Evolutionary conservation across 23 red algal species (phyloP), one percentile per base, ranked within the genome.

Genomic region (Agarophyton chilense): DNA sequence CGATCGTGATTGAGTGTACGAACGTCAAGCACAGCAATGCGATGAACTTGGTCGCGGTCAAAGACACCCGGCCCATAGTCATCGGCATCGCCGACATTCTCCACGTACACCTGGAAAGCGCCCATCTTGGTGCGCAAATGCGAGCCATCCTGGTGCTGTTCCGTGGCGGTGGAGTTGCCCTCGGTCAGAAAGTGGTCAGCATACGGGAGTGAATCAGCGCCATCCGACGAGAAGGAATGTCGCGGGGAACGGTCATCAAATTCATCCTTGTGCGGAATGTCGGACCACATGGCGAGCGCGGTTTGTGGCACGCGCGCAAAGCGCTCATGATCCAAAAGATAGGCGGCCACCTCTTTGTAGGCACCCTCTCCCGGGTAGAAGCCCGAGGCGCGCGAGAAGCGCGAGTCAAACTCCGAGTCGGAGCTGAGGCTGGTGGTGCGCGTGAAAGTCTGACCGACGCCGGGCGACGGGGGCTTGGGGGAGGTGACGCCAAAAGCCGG

Each of bases 21-120:
- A 52, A 99, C 81, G 47, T 99, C 97, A 47, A 99, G 85, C 45
- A 93, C 54, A 35, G 97, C 97, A 87, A 99, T 93, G 32, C 85
- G 84, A 28, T 99, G 97, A 22, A 99, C 97, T 11, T 78, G 77
- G 13, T 99, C 92, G 19, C 71, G 91, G 60, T 88, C 78, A 81
- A 99, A 95, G 1, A 99, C 89, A 11, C 97, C 93, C 36, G 97
- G 93, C 13, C 97, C 97, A 47, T 79, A 99, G 77, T 99, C 97
- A 82, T 99, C 97, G 0, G 97, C 94, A 70, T 99, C 97, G 62
- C 97, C 97, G 8, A 92, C 72, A 84, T 99, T 99, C 73, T 81
- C 55, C 24, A 93, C 84, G 76, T 90, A 99, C n/a, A 96, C 93
- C 83, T 99, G 97, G 39, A 99, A 92, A 26, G 97, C 97, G 6